These are phyloP conservation scores for Mollisiaceae sp. DNA, from an alignment of 2,329 filamentous ascomycete genomes.

Conservation along the genomic window DNA sequence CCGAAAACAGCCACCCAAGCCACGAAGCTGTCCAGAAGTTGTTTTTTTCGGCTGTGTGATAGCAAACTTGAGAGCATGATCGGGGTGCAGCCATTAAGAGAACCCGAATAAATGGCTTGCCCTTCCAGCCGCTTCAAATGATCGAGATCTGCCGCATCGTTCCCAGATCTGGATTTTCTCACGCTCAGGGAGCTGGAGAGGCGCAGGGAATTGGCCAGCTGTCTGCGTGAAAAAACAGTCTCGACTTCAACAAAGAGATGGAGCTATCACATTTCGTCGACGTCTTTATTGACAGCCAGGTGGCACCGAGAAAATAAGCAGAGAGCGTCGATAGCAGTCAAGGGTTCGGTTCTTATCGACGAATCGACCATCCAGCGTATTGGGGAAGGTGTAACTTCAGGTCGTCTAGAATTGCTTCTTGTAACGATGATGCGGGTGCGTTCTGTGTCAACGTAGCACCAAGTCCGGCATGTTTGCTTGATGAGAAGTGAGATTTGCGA, in stretches of 20 bases:
- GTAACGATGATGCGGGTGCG: not conserved
- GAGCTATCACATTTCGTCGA: not conserved
- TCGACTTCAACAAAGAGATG: not conserved
- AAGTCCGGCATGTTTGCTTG: not conserved
- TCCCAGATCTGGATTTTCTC: not conserved
- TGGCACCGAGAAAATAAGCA: not conserved
- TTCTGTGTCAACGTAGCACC: not conserved
- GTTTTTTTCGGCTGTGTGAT: constrained; percentile 10
- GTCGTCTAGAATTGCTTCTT: constrained; percentile 4
- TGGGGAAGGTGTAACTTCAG: not conserved
- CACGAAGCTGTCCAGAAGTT: not conserved
- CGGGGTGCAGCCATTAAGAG: not conserved
- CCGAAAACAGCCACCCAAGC: constrained; percentile 8
- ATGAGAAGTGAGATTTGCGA: not conserved
- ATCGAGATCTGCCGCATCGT: constrained; percentile 6
- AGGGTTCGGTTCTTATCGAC: not conserved
- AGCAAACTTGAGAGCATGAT: constrained; percentile 1
- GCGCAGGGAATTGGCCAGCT: not conserved
- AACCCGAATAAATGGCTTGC: not conserved
- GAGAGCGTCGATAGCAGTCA: not conserved
- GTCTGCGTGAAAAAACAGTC: no score
- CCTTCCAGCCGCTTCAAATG: not conserved
- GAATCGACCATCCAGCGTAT: not conserved
- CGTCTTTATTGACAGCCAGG: not conserved
- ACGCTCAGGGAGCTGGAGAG: not conserved